Evolutionary conservation across 2,329 filamentous ascomycete genomes (phyloP).

Genomic region (Tolypocladium album): DNA sequence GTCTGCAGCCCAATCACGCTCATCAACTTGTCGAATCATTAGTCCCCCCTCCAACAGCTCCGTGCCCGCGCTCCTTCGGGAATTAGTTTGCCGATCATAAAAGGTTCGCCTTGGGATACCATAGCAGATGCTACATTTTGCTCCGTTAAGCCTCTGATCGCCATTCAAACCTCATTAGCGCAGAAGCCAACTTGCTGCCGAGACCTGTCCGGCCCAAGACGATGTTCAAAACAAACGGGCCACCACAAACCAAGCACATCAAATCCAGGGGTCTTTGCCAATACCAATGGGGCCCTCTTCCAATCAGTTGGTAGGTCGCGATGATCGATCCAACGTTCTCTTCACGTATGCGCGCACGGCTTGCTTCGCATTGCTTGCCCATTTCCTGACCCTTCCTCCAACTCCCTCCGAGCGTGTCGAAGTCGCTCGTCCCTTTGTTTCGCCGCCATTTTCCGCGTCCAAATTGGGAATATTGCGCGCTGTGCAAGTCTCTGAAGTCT

Average conservation of each 20-base stretch:
- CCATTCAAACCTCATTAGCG: background rate
- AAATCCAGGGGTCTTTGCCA: background rate
- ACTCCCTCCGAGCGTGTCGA: slow-evolving; percentile 10
- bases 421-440: slow-evolving; percentile 1
- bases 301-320: slow-evolving; percentile 7
- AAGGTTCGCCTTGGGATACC: background rate
- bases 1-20: background rate
- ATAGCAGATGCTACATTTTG: background rate
- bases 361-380: slow-evolving; percentile 21
- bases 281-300: background rate
- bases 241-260: background rate
- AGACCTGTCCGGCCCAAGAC: background rate
- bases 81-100: background rate
- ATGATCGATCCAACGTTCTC: slow-evolving; percentile 19
- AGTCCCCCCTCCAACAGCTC: background rate
- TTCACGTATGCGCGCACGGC: slow-evolving; percentile 21
- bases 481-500: background rate
- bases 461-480: background rate
- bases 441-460: background rate
- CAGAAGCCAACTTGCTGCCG: background rate
- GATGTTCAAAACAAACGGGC: slow-evolving; percentile 5
- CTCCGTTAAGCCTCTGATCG: background rate
- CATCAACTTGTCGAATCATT: background rate
- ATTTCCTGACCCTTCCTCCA: slow-evolving; percentile 18
- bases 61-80: background rate